Evolutionary conservation across 2,329 filamentous ascomycete species (phyloP).

Genomic region (Myriosclerotinia curreyana): DNA sequence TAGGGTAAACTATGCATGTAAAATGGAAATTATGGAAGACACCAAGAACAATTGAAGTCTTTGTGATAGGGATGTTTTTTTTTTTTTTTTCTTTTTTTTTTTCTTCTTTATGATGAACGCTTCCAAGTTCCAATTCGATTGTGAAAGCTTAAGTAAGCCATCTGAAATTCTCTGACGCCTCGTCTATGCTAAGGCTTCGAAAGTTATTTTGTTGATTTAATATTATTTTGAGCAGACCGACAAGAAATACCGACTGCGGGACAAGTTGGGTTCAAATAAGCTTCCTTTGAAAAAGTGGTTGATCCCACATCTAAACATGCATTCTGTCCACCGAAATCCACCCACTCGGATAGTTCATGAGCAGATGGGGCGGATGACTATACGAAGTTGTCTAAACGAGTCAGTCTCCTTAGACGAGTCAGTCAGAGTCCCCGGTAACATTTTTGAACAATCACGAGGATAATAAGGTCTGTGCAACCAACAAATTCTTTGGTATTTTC

Average conservation of each 20-base stretch:
- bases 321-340: not conserved
- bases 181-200: not conserved
- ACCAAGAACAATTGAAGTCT: constrained; percentile 1
- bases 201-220: not conserved
- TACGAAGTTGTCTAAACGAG: too few species aligned
- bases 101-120: too few species aligned
- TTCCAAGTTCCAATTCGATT: not conserved
- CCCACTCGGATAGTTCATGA: not conserved
- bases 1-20: not conserved
- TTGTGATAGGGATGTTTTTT: too few species aligned
- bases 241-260: not conserved
- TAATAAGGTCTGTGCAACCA: too few species aligned
- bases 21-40: constrained; percentile 9
- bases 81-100: too few species aligned
- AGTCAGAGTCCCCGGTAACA: too few species aligned
- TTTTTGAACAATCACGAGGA: too few species aligned
- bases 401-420: too few species aligned
- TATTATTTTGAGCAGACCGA: not conserved
- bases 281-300: constrained; percentile 12
- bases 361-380: too few species aligned
- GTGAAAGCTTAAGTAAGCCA: constrained; percentile 4
- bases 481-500: not conserved
- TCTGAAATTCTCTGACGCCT: not conserved
- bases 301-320: not conserved
- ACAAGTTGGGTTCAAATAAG: constrained; percentile 15